A percentile compares a stretch with the other conserved stretches of the same genome.
These are phyloP conservation scores for Acacia pycnantha DNA, from an alignment of 331 rosid genomes.

Conservation along the genomic window DNA sequence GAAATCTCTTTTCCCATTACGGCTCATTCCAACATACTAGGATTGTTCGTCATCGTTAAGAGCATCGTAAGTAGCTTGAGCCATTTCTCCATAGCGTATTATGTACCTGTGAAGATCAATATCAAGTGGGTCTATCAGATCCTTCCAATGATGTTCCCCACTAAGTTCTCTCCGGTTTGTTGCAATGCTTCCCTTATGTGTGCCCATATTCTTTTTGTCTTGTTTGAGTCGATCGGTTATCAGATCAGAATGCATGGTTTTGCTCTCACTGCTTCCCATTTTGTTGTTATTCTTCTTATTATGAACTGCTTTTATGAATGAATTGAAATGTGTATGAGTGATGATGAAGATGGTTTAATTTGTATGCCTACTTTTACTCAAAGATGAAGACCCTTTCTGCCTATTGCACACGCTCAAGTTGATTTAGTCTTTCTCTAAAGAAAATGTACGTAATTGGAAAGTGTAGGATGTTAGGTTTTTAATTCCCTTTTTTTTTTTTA, in stretches of 20 bases:
- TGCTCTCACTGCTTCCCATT: background rate
- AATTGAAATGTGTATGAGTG: background rate
- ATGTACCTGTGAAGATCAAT: no score
- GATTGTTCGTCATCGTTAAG: no score
- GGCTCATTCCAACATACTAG: no score
- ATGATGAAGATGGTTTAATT: background rate
- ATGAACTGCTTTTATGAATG: background rate
- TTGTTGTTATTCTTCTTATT: background rate
- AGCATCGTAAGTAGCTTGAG: no score
- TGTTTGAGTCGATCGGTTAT: background rate
- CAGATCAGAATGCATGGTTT: background rate
- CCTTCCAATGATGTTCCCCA: no score
- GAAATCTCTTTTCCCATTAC: no score
- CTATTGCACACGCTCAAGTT: background rate
- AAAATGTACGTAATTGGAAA: no score
- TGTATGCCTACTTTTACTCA: background rate
- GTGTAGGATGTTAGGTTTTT: background rate
- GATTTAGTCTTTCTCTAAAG: background rate
- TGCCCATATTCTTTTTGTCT: background rate
- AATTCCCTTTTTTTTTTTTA: background rate
- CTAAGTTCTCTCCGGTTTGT: no score
- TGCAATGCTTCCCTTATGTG: no score
- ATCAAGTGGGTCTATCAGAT: no score
- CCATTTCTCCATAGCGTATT: no score
- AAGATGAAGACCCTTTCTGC: background rate